Evolutionary conservation across 129 eudicot species (phyloP).

Genomic region (Gnaphalium uliginosum): DNA sequence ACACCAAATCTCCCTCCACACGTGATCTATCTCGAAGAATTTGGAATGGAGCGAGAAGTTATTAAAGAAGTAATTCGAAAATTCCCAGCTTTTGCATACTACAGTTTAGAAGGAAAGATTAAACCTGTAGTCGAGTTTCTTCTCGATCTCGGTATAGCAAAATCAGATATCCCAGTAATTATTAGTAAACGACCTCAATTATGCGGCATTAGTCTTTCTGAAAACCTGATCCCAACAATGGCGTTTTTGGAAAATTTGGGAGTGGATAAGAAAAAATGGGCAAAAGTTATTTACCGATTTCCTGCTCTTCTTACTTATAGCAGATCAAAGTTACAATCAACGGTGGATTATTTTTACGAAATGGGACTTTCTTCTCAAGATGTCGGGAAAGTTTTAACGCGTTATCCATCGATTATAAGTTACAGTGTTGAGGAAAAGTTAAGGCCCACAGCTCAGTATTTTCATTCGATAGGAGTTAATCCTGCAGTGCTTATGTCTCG

Average conservation of each 20-base stretch:
- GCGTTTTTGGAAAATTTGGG: conserved; percentile 71
- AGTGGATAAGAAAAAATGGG: conserved; percentile 88
- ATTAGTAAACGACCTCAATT: conserved; percentile 83
- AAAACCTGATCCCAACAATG: conserved; percentile 90
- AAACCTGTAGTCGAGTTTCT: conserved; percentile 86
- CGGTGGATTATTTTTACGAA: conserved; percentile 75
- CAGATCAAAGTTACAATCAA: conserved; percentile 59
- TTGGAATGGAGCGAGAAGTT: conserved; percentile 75
- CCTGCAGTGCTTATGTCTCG: conserved; percentile 56
- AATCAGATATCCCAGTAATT: conserved; percentile 69
- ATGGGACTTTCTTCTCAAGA: conserved; percentile 73
- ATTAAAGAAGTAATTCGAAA: conserved; percentile 66
- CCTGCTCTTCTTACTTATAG: conserved; percentile 92
- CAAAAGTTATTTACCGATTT: conserved; percentile 77
- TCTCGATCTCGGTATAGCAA: conserved; percentile 75
- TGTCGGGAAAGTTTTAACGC: conserved; percentile 73
- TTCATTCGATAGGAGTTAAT: conserved; percentile 58
- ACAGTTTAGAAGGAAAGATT: conserved; percentile 84
- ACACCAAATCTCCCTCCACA: conserved; percentile 77
- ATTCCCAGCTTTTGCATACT: conserved; percentile 90
- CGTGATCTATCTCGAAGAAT: conserved; percentile 68
- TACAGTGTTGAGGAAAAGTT: conserved; percentile 83
- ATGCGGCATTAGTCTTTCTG: conserved; percentile 85
- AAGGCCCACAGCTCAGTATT: conserved; percentile 73
- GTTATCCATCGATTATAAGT: conserved; percentile 81